A percentile compares a stretch with the other conserved stretches of the same genome.
phyloP scores from a whole-genome alignment of 2,329 filamentous ascomycete species.

The Microcera coccophila region DNA sequence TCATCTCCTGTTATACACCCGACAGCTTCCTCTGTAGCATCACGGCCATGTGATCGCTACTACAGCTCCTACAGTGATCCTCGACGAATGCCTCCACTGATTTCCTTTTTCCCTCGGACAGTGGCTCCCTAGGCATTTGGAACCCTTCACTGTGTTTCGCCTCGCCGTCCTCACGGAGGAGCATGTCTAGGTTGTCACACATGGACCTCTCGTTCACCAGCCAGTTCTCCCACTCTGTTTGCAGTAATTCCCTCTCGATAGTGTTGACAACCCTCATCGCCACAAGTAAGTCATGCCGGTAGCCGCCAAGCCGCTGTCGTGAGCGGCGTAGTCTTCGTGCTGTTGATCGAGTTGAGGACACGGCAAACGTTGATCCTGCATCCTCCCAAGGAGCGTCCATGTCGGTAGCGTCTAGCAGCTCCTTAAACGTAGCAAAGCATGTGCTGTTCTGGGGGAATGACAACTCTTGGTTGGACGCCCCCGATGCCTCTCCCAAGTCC shows the following conservation, averaged over 20 bases:
- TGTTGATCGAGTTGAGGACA: conserved; percentile 49
- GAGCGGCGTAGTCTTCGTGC: conserved; percentile 69
- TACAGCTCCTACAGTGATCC: conserved; percentile 55
- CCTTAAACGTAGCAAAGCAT: conserved; percentile 59
- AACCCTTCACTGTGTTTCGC: conserved; percentile 17
- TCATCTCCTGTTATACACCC: conserved; percentile 15
- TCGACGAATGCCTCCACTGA: conserved; percentile 47
- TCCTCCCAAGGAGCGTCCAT: conserved; percentile 55
- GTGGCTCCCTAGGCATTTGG: conserved; percentile 32
- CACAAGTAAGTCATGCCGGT: conserved; percentile 86
- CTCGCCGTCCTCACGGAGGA: conserved; percentile 34
- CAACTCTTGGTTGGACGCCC: conserved; percentile 30
- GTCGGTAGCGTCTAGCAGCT: conserved; percentile 55
- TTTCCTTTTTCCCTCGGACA: conserved; percentile 31
- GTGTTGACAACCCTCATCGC: conserved; percentile 86
- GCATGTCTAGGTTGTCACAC: conserved; percentile 60
- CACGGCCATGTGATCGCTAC: conserved; percentile 38
- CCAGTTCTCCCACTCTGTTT: conserved; percentile 93
- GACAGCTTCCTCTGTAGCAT: conserved; percentile 30
- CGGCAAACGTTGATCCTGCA: conserved; percentile 45
- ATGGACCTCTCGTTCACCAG: conserved; percentile 71
- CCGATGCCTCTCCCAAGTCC: conserved; percentile 68
- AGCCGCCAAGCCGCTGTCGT: conserved; percentile 76
- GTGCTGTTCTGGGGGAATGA: conserved; percentile 47
- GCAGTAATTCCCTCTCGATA: conserved; percentile 80